Evolutionary conservation across 2,329 filamentous ascomycete species (phyloP), one percentile per base, ranked within the genome.

Genomic region (Fusarium torulosum): DNA sequence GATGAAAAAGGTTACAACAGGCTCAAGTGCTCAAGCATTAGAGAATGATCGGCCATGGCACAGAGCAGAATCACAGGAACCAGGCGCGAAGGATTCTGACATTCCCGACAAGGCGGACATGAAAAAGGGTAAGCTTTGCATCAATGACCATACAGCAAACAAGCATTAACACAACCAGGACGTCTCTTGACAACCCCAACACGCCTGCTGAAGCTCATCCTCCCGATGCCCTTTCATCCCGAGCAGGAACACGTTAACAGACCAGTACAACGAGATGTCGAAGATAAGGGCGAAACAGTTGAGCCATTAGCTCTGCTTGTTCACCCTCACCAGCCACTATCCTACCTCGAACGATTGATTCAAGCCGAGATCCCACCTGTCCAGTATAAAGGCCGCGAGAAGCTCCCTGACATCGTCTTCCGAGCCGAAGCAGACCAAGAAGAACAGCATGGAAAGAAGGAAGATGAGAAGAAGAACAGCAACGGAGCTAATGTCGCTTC

Each of bases 241-340:
- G 74, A 79, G 7, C 79, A 80, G 65, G 75, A 78, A 29, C 69
- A 76, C 13, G 77, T 83, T 57, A 80, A 83, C 27, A 78, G 80
- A 51, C 77, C 82, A 14, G 76, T 81, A 13, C 73, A 81, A 3
- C 72, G 75, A 13, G 69, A 70, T 1, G 76, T 77, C 19, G 52
- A 74, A 7, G 75, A 78, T 19, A 72, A 74, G 19, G 69, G 78
- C 4, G 78, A 74, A 19, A 66, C 56, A 0, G 88, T 95, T n/a
- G 92, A 96, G 71, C 93, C 94, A 0, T 83, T 97, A 14, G 94
- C 94, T 1, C 85, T 97, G 0, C 87, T 97, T 3, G 86, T 97
- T 0, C 94, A 97, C 72, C 94, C 94, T 0, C 92, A 96, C 65
- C 94, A 97, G 75, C 94, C 94, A 0, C 84, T 97, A 4, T 97